Evolutionary conservation across 495 filamentous ascomycete species (phyloP).

Genomic region (Aspergillus saccharolyticus): DNA sequence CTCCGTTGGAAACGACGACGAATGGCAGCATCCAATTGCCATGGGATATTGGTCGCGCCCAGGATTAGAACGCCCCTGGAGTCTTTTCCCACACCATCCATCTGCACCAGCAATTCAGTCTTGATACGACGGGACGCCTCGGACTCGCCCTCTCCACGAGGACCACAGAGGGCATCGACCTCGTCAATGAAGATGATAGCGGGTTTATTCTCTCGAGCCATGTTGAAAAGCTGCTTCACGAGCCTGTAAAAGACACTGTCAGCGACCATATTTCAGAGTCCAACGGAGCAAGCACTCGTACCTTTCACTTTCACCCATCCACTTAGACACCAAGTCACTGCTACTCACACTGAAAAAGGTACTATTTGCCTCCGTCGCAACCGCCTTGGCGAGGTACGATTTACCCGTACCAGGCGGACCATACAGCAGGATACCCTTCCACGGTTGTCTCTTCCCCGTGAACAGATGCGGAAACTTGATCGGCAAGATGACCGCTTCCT

Average conservation of each 20-base stretch:
- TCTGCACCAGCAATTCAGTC: conserved; percentile 96
- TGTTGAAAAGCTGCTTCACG: conserved; percentile 94
- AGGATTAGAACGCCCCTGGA: conserved; percentile 90
- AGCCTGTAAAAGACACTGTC: conserved; percentile 49
- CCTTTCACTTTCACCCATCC: conserved; percentile 99
- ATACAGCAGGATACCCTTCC: conserved; percentile 96
- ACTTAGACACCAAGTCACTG: conserved; percentile 94
- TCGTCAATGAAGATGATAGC: conserved; percentile 99
- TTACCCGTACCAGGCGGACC: conserved; percentile 97
- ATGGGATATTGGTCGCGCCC: conserved; percentile 97
- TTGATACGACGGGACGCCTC: conserved; percentile 97
- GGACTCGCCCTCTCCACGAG: conserved; percentile 93
- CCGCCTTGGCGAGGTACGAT: conserved; percentile 92
- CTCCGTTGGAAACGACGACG: conserved; percentile 91
- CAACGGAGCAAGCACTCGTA: conserved; percentile 35
- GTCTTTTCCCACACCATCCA: conserved; percentile 97
- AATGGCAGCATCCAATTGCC: conserved; percentile 98
- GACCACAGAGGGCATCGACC: conserved; percentile 94
- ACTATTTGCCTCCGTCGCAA: conserved; percentile 96
- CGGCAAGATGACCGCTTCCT: conserved; percentile 93
- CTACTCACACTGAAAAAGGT: conserved; percentile 99
- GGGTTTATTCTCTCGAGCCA: conserved; percentile 97
- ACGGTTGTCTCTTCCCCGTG: conserved; percentile 92
- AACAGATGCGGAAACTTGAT: conserved; percentile 99
- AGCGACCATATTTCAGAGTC: background rate